A percentile compares a stretch with the other conserved stretches of the same genome.
These are phyloP conservation scores for Zygotorulaspora mrakii DNA, from an alignment of 1,139 yeast genomes.

Conservation along the genomic window DNA sequence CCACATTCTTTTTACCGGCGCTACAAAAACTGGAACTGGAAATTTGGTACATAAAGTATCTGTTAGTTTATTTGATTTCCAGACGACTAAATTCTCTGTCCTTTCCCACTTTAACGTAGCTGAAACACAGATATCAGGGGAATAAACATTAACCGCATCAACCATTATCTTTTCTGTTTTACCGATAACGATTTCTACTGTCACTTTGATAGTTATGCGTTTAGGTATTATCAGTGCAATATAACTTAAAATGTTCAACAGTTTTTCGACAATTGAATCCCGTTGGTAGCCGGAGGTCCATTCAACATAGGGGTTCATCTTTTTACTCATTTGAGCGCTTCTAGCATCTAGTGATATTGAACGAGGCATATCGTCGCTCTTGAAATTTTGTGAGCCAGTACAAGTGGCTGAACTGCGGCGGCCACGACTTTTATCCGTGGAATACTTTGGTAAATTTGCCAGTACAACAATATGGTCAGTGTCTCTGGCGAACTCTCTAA, in stretches of 20 bases:
- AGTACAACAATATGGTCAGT: constrained; percentile 62
- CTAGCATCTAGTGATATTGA: constrained; percentile 28
- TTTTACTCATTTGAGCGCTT: constrained; percentile 31
- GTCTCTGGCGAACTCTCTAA: constrained; percentile 49
- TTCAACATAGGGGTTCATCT: constrained; percentile 22
- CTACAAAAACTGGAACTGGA: constrained; percentile 66
- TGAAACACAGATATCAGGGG: constrained; percentile 49
- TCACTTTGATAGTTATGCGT: constrained; percentile 49
- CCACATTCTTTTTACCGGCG: constrained; percentile 62
- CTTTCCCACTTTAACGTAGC: constrained; percentile 54
- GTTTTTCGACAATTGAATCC: constrained; percentile 28
- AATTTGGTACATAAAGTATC: constrained; percentile 61
- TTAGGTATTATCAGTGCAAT: constrained; percentile 48
- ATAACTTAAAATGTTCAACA: constrained; percentile 46
- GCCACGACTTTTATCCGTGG: constrained; percentile 3
- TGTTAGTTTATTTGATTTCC: constrained; percentile 58
- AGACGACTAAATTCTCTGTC: constrained; percentile 52
- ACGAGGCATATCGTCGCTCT: constrained; percentile 35
- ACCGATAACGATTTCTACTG: constrained; percentile 64
- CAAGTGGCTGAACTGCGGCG: constrained; percentile 18
- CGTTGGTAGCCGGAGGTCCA: constrained; percentile 35
- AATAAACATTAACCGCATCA: constrained; percentile 60
- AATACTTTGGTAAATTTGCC: constrained; percentile 41
- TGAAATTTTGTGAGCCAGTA: constrained; percentile 17
- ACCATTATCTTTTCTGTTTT: constrained; percentile 52